Conservation (phyloP, 164 flowering plant species). For the Stephania cephalantha region DNA sequence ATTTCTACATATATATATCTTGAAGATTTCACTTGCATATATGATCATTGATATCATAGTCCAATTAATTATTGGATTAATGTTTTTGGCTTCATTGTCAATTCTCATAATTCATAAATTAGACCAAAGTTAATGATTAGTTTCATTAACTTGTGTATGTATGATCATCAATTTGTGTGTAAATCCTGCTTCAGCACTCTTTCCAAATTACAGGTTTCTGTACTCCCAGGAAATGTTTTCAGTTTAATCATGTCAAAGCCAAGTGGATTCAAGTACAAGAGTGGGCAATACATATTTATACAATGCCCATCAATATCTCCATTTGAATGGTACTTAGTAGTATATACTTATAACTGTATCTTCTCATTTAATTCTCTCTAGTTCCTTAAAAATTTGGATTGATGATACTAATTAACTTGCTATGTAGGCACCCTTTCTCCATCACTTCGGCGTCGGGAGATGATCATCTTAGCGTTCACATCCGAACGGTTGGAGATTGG, state of each 20-base stretch:
- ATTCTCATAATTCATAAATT: too few relatives aligned
- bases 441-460: conserved; percentile 95
- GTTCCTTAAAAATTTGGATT: neutral
- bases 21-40: neutral
- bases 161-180: neutral
- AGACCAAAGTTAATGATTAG: neutral
- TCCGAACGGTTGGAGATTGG: conserved; percentile 91
- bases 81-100: too few relatives aligned
- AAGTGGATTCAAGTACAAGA: conserved; percentile 71
- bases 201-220: conserved; percentile 47
- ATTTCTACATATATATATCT: neutral
- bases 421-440: conserved; percentile 89
- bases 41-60: too few relatives aligned
- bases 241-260: conserved; percentile 82
- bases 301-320: conserved; percentile 82
- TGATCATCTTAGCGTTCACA: conserved; percentile 83
- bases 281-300: conserved; percentile 90
- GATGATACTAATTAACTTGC: neutral
- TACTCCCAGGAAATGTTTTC: conserved; percentile 86
- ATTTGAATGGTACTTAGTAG: conserved; percentile 65
- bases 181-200: neutral
- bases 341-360: neutral
- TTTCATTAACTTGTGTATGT: neutral
- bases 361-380: neutral
- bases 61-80: neutral